Evolutionary conservation across 1,284 basidiomycete genomes (phyloP).

Genomic region (Leccinum olivaceoglutinosum): DNA sequence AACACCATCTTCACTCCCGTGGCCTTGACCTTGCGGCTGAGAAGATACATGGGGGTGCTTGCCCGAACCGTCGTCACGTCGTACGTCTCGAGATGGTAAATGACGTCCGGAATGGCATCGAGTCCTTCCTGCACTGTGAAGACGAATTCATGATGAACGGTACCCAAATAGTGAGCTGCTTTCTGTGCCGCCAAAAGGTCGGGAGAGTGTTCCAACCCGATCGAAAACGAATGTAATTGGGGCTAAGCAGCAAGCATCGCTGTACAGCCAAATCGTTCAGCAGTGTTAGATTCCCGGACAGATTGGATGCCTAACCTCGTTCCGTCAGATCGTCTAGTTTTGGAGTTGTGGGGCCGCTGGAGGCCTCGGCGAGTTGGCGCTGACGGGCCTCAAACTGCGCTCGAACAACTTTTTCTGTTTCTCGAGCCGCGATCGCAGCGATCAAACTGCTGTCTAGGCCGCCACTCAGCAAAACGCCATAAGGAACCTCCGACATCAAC

Average conservation of each 20-base stretch:
- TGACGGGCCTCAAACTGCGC: conserved; percentile 73
- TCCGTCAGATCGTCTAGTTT: conserved; percentile 41
- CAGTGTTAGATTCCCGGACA: neutral
- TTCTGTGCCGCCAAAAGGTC: conserved; percentile 93
- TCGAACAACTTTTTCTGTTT: conserved; percentile 88
- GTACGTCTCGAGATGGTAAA: conserved; percentile 98
- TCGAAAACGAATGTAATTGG: conserved; percentile 95
- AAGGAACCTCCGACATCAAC: conserved; percentile 98
- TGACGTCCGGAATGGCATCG: conserved; percentile 96
- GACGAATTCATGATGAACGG: conserved; percentile 95
- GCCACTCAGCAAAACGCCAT: conserved; percentile 93
- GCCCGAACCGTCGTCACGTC: conserved; percentile 99
- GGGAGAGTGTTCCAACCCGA: conserved; percentile 93
- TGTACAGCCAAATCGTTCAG: conserved; percentile 16
- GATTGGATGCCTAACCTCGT: conserved; percentile 39
- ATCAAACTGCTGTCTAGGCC: conserved; percentile 96
- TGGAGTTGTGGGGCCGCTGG: conserved; percentile 58
- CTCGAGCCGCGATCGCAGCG: conserved; percentile 92
- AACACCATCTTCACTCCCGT: conserved; percentile 99
- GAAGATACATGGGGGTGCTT: conserved; percentile 95
- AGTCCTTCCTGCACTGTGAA: conserved; percentile 99
- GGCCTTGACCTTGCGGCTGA: conserved; percentile 98
- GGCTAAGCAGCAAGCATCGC: conserved; percentile 89
- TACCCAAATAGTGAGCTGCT: conserved; percentile 91
- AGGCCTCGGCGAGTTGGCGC: conserved; percentile 47